Evolutionary conservation across 1,284 basidiomycete species (phyloP), one percentile per base, ranked within the genome.

Genomic region (Naganishia cerealis): DNA sequence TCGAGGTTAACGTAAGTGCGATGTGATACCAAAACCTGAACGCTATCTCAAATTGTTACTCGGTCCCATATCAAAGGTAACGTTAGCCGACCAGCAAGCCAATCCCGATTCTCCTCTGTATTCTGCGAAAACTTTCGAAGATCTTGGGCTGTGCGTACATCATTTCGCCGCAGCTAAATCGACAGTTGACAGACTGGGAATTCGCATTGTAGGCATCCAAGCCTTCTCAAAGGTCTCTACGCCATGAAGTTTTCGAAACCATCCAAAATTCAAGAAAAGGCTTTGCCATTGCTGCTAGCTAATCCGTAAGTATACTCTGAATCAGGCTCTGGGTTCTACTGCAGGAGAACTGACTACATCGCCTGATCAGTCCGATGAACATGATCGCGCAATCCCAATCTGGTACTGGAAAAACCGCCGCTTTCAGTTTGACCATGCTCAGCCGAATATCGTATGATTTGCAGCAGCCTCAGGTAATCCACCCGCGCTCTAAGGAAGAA

Each of bases 301-400:
- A 90, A 96, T 78, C 96, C 95, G 92, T 95, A 72, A 73, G 88
- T 82, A 4, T 21, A 38, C 29, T 5, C 1, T 16, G 18, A 18
- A 42, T n/a, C 21, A 33, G 13, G 9, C 52, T 21, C 16, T 3
- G 36, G 12, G 15, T 21, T 46, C 9, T 46, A 21, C 5, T 16
- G n/a, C 29, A 39, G 2, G 21, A 18, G 13, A 48, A 8, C 5
- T 50, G 46, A 50, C 6, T 7, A 24, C 21, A 69, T 43, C 38
- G 12, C 43, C 18, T 53, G 46, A 4, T 4, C 43, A 96, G 94
- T 21, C 90, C 94, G 8, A 89, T 89, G 68, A 99, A 99, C 82
- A 95, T 99, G 89, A 99, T 99, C 79, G 96, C 94, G 12, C 96
- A 99, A 82, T 97, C 94, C 58, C 96, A 99, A 79, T 99, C 96